Conservation (phyloP, 345 rosid species). For the Crucihimalaya himalaica region DNA sequence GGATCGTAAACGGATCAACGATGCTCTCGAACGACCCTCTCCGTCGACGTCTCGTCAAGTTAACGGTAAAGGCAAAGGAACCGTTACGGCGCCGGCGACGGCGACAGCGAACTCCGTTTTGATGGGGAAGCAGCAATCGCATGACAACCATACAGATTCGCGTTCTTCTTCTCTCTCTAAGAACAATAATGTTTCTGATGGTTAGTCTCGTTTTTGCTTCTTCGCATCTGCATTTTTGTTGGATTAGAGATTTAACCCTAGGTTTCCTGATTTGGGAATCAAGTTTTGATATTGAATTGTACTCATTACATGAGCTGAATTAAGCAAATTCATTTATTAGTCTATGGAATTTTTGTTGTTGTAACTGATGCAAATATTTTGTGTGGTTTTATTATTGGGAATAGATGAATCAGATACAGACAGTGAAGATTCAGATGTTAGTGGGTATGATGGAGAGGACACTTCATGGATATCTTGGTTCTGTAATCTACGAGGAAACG, state of each 20-base stretch:
- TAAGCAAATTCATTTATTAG: not conserved
- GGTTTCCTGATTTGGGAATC: constrained; percentile 18
- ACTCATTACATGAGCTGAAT: not conserved
- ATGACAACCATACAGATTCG: constrained; percentile 56
- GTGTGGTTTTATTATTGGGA: constrained; percentile 5
- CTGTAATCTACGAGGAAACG: constrained; percentile 87
- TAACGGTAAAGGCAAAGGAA: constrained; percentile 66
- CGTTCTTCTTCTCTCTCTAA: constrained; percentile 54
- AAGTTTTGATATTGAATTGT: not conserved
- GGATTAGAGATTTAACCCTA: not conserved
- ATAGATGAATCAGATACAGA: constrained; percentile 91
- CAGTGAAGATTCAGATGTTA: constrained; percentile 89
- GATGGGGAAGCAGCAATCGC: constrained; percentile 59
- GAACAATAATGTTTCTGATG: constrained; percentile 56
- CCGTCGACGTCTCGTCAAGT: constrained; percentile 65
- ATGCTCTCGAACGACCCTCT: constrained; percentile 74
- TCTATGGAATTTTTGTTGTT: not conserved
- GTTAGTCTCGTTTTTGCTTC: constrained; percentile 34
- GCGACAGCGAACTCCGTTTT: constrained; percentile 39
- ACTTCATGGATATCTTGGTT: constrained; percentile 96
- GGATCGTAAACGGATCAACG: constrained; percentile 86
- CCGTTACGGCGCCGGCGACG: constrained; percentile 27
- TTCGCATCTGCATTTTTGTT: not conserved
- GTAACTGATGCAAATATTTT: constrained; percentile 17
- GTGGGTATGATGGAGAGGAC: constrained; percentile 96